Conservation (phyloP, 371 early-diverging fungal genomes). For the Mucor irregularis region DNA sequence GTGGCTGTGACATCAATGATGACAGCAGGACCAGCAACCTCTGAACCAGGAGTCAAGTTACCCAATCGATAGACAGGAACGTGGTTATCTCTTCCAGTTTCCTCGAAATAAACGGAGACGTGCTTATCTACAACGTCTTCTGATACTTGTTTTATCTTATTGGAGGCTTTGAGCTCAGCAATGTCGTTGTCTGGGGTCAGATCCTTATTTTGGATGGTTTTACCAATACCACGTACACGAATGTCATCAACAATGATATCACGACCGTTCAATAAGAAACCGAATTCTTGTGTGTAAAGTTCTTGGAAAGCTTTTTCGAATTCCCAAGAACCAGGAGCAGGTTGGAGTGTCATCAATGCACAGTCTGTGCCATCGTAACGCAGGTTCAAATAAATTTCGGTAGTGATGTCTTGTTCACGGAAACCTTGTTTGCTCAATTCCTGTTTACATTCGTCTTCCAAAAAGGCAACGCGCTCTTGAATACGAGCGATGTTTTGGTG, state of each 20-base stretch:
- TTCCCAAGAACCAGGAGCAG: slow-evolving; percentile 56
- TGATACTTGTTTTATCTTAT: slow-evolving; percentile 21
- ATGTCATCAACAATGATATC: slow-evolving; percentile 88
- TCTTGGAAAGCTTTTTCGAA: slow-evolving; percentile 64
- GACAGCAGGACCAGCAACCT: slow-evolving; percentile 84
- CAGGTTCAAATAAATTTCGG: slow-evolving; percentile 81
- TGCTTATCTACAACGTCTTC: slow-evolving; percentile 18
- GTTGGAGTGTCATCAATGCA: slow-evolving; percentile 88
- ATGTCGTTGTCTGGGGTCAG: slow-evolving; percentile 50
- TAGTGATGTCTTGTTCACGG: slow-evolving; percentile 46
- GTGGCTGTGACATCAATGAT: slow-evolving; percentile 89
- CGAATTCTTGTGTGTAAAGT: slow-evolving; percentile 88
- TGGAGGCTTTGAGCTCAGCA: slow-evolving; percentile 18
- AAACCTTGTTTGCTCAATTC: slow-evolving; percentile 68
- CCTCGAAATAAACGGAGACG: slow-evolving; percentile 80
- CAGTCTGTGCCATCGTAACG: slow-evolving; percentile 95
- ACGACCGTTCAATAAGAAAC: slow-evolving; percentile 84
- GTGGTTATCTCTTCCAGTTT: slow-evolving; percentile 58
- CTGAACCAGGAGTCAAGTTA: slow-evolving; percentile 63
- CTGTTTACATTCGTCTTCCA: slow-evolving; percentile 53
- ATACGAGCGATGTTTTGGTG: slow-evolving; percentile 41
- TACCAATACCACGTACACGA: slow-evolving; percentile 87
- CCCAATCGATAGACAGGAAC: slow-evolving; percentile 78
- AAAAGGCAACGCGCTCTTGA: slow-evolving; percentile 46
- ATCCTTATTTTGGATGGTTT: slow-evolving; percentile 36